phyloP scores from a whole-genome alignment of 2,329 filamentous ascomycete genomes.

The Tympanopsis confertula region DNA sequence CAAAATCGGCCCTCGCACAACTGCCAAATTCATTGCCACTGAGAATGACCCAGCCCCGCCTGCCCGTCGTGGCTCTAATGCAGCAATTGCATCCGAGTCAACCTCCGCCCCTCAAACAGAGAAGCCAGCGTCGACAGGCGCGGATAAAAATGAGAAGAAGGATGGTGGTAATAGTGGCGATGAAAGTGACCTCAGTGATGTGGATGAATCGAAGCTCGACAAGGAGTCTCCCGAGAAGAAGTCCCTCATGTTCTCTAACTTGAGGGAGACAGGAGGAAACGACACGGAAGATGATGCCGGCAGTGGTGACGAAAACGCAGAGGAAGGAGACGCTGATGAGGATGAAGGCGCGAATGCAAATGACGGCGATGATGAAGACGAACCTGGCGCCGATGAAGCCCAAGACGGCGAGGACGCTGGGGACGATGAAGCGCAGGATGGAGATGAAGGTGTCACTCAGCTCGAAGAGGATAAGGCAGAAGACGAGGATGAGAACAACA shows the following conservation, averaged over 20 bases:
- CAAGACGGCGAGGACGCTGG: conserved; percentile 18
- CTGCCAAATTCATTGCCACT: neutral
- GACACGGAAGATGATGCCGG: conserved; percentile 22
- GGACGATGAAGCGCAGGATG: conserved; percentile 15
- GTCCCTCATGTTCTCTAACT: conserved; percentile 34
- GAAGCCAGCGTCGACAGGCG: neutral
- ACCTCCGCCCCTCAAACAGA: neutral
- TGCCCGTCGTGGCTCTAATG: neutral
- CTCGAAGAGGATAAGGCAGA: conserved; percentile 26
- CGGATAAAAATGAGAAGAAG: neutral
- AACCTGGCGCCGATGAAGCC: conserved; percentile 29
- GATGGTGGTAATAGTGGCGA: neutral
- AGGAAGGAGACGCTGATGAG: conserved; percentile 23
- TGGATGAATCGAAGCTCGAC: neutral
- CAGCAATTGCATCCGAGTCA: neutral
- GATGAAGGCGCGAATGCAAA: conserved; percentile 25
- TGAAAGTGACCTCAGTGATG: neutral
- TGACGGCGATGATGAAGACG: conserved; percentile 25
- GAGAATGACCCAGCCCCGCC: neutral
- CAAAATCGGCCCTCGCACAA: neutral
- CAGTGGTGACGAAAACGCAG: conserved; percentile 24
- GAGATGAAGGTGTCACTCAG: conserved; percentile 30
- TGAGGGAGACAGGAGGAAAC: conserved; percentile 35
- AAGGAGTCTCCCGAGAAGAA: conserved; percentile 15
- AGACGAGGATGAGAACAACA: conserved; percentile 8